A percentile compares a stretch with the other conserved stretches of the same genome.
These are phyloP conservation scores for grape (Vitis vinifera) DNA, from an alignment of 164 flowering plant species.

Conservation along the genomic window DNA sequence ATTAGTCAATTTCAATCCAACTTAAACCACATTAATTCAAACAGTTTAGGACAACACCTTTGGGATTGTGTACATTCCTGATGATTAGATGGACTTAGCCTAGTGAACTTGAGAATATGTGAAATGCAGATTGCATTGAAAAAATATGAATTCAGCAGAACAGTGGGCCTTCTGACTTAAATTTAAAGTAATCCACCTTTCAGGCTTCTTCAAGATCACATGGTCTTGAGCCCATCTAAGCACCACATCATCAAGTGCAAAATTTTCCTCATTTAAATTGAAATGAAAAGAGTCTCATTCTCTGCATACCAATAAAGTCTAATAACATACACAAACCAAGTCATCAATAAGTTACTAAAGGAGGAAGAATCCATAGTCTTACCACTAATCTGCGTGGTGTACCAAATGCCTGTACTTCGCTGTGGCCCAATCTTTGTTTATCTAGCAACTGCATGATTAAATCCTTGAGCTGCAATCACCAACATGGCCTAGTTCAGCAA, in stretches of 20 bases:
- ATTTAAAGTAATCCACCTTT: background rate
- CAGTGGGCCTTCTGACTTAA: background rate
- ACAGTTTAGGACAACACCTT: background rate
- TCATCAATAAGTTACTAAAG: background rate
- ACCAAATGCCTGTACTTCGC: constrained; percentile 64
- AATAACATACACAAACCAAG: constrained; percentile 1
- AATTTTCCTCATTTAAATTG: background rate
- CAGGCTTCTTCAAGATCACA: constrained; percentile 1
- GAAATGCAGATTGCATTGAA: background rate
- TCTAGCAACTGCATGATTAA: constrained; percentile 56
- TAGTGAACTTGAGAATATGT: background rate
- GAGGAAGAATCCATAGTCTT: constrained; percentile 6
- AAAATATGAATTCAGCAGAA: background rate
- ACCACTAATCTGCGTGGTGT: constrained; percentile 98
- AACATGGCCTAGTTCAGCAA: constrained; percentile 15
- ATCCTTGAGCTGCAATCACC: constrained; percentile 67
- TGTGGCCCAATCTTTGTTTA: constrained; percentile 74
- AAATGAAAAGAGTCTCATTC: background rate
- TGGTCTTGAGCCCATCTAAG: background rate
- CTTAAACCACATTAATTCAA: too few species aligned
- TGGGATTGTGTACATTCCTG: background rate
- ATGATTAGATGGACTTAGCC: background rate
- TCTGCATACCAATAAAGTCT: background rate
- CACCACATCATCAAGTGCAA: background rate
- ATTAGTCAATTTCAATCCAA: too few species aligned